Evolutionary conservation across 23 red algal species (phyloP).

Genomic region (Cyanidiococcus yangmingshanensis): DNA sequence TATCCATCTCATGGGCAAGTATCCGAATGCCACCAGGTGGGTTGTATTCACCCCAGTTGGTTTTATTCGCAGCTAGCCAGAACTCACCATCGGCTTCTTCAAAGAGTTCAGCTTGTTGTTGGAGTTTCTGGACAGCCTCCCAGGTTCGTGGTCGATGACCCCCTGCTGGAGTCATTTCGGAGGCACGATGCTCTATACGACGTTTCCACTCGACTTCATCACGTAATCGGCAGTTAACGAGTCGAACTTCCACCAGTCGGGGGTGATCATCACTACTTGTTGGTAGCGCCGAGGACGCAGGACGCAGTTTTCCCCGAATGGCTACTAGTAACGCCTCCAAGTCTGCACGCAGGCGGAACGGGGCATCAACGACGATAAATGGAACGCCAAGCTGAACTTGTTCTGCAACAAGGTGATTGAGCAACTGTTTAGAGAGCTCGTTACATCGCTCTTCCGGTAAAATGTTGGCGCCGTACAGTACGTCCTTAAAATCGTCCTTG

Average conservation of each 20-base stretch:
- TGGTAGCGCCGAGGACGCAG: background rate
- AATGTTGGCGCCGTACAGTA: background rate
- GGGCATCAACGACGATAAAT: background rate
- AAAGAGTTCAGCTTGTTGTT: background rate
- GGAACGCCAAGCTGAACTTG: background rate
- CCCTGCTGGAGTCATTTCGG: background rate
- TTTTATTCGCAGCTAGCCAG: background rate
- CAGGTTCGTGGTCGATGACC: background rate
- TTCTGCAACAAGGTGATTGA: background rate
- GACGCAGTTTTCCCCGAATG: background rate
- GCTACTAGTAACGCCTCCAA: background rate
- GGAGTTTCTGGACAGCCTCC: background rate
- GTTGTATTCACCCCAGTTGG: background rate
- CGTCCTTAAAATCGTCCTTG: slow-evolving; percentile 15
- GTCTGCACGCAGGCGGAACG: background rate
- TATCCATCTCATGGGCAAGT: background rate
- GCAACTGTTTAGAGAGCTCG: slow-evolving; percentile 5
- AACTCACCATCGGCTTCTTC: background rate
- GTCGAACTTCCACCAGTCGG: background rate
- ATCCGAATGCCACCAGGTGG: background rate
- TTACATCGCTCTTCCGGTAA: slow-evolving; percentile 1
- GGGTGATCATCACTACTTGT: no score
- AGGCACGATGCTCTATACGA: background rate
- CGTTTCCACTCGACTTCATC: slow-evolving; percentile 1
- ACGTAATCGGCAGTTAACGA: background rate